Percentiles rank a stretch among this genome's conserved stretches.
These are phyloP conservation scores for Fusarium xyrophilum DNA, from an alignment of 2,329 filamentous ascomycete species.

Conservation along the genomic window DNA sequence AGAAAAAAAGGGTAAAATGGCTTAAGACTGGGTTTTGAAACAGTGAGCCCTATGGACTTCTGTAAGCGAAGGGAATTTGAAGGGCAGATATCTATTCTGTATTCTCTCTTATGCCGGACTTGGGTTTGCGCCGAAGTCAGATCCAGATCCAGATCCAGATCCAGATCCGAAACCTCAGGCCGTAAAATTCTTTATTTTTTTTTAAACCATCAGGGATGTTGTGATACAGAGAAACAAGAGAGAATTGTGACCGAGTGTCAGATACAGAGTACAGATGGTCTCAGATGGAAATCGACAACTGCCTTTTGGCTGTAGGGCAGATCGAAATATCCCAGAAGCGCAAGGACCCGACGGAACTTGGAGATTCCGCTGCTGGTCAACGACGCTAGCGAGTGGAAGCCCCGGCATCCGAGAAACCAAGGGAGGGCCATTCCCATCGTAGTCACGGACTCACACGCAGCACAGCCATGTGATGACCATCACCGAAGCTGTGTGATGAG, in stretches of 20 bases:
- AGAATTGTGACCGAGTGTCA: background rate
- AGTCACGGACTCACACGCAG: background rate
- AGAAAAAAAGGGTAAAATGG: too few relatives aligned
- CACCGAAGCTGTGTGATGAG: background rate
- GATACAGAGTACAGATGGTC: slow-evolving; percentile 10
- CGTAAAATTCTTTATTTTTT: background rate
- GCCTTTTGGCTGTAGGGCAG: slow-evolving; percentile 19
- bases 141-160: background rate
- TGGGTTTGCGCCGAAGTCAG: background rate
- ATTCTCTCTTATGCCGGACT: background rate
- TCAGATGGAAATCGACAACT: slow-evolving; percentile 18
- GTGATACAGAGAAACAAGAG: too few relatives aligned
- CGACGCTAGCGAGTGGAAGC: slow-evolving; percentile 39
- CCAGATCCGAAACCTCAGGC: background rate
- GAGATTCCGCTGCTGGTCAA: slow-evolving; percentile 32
- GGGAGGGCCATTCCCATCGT: slow-evolving; percentile 17
- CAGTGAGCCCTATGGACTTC: too few relatives aligned
- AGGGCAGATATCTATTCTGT: too few relatives aligned
- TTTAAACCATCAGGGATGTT: background rate
- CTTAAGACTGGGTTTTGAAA: too few relatives aligned
- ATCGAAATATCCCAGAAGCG: slow-evolving; percentile 18
- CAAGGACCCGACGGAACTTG: slow-evolving; percentile 32
- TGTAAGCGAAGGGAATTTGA: background rate
- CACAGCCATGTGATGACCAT: background rate
- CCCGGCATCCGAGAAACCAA: slow-evolving; percentile 36